A percentile compares a stretch with the other conserved stretches of the same genome.
Evolutionary conservation across 495 filamentous ascomycete genomes (phyloP).

Genomic region (Pseudoneurospora amorphoporcata): DNA sequence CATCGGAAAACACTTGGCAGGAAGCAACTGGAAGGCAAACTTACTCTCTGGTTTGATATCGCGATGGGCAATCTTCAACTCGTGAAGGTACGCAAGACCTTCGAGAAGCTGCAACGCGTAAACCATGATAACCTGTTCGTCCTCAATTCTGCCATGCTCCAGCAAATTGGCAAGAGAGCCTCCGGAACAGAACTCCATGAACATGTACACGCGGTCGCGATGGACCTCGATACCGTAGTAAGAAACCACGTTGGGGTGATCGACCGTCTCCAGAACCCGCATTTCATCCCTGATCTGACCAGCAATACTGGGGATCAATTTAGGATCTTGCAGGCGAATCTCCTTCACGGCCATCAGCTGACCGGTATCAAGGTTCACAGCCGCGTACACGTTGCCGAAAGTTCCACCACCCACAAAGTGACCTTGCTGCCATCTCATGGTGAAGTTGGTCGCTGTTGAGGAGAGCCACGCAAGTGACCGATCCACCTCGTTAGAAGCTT

Average conservation of each 20-base stretch:
- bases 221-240: conserved; percentile 98
- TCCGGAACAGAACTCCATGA: conserved; percentile 98
- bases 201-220: conserved; percentile 96
- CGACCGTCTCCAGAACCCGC: conserved; percentile 85
- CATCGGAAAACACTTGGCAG: not conserved
- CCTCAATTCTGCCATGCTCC: conserved; percentile 93
- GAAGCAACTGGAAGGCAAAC: conserved; percentile 18
- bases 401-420: conserved; percentile 95
- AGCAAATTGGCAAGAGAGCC: conserved; percentile 84
- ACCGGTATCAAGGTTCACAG: conserved; percentile 92
- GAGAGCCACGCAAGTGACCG: conserved; percentile 88
- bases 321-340: conserved; percentile 92
- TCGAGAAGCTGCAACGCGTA: conserved; percentile 94
- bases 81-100: conserved; percentile 89
- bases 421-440: conserved; percentile 93
- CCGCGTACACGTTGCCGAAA: conserved; percentile 93
- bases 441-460: conserved; percentile 88
- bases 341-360: conserved; percentile 98
- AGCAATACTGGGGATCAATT: conserved; percentile 87
- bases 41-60: conserved; percentile 97
- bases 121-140: conserved; percentile 96
- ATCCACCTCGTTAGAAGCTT: conserved; percentile 91
- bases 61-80: conserved; percentile 80
- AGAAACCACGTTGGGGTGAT: conserved; percentile 94
- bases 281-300: conserved; percentile 94